These are phyloP conservation scores for Xerocomus brunneocitrinus DNA, from an alignment of 768 basidiomycete genomes.

Conservation along the genomic window DNA sequence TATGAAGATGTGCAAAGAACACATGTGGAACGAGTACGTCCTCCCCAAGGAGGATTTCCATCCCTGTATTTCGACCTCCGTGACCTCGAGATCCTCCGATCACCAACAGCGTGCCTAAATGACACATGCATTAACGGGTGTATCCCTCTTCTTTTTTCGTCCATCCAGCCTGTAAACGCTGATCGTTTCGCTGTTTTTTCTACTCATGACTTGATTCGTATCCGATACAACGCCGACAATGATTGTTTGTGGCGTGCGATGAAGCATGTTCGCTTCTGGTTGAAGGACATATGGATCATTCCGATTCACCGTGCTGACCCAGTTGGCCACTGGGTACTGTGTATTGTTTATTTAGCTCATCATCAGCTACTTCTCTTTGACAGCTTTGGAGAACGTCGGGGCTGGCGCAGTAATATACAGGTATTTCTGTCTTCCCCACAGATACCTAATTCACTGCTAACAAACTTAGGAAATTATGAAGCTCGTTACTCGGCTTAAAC, in stretches of 20 bases:
- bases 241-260: constrained; percentile 9
- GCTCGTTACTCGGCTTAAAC: too few species aligned
- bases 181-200: constrained; percentile 1
- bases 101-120: constrained; percentile 4
- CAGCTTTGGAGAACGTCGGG: neutral
- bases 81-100: constrained; percentile 6
- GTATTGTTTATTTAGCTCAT: constrained; percentile 6
- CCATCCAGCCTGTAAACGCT: neutral
- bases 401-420: too few species aligned
- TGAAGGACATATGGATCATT: constrained; percentile 32
- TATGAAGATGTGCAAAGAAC: too few species aligned
- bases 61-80: constrained; percentile 2
- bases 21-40: neutral
- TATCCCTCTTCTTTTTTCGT: constrained; percentile 5
- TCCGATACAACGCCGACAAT: constrained; percentile 11
- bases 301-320: constrained; percentile 30
- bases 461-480: too few species aligned
- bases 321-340: constrained; percentile 33
- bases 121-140: constrained; percentile 17
- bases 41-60: neutral
- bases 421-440: too few species aligned
- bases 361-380: constrained; percentile 13
- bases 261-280: constrained; percentile 25
- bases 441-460: too few species aligned
- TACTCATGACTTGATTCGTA: constrained; percentile 4